phyloP scores from a whole-genome alignment of 129 eudicot genomes.

The Escallonia rubra region DNA sequence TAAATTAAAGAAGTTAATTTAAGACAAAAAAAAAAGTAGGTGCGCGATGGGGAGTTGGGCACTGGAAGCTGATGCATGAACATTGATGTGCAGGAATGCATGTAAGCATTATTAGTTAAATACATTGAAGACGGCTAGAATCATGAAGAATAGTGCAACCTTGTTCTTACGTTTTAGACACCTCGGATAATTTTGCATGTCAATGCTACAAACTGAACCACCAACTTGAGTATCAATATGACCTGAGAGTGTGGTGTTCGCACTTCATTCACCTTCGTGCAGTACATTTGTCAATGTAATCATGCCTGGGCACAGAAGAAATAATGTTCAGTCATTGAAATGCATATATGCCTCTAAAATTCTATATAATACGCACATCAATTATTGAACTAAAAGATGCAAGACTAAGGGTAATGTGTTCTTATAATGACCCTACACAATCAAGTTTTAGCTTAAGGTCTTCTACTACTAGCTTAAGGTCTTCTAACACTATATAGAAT shows the following conservation, averaged over 20 bases:
- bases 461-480: no score
- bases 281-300: background rate
- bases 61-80: background rate
- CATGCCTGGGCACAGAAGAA: background rate
- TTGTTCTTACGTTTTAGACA: background rate
- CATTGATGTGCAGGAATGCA: background rate
- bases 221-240: slow-evolving; percentile 2
- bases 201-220: slow-evolving; percentile 7
- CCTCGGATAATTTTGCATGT: background rate
- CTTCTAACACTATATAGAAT: background rate
- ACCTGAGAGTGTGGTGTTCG: background rate
- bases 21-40: no score
- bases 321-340: background rate
- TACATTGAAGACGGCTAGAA: slow-evolving; percentile 6
- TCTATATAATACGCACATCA: background rate
- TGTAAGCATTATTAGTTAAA: slow-evolving; percentile 7
- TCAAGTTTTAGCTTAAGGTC: no score
- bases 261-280: background rate
- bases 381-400: no score
- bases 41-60: no score
- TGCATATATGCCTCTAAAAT: background rate
- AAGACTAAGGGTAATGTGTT: background rate
- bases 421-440: background rate
- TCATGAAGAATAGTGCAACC: background rate
- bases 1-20: no score